Evolutionary conservation across 768 basidiomycete genomes (phyloP).

Genomic region (Amanita rubescens): DNA sequence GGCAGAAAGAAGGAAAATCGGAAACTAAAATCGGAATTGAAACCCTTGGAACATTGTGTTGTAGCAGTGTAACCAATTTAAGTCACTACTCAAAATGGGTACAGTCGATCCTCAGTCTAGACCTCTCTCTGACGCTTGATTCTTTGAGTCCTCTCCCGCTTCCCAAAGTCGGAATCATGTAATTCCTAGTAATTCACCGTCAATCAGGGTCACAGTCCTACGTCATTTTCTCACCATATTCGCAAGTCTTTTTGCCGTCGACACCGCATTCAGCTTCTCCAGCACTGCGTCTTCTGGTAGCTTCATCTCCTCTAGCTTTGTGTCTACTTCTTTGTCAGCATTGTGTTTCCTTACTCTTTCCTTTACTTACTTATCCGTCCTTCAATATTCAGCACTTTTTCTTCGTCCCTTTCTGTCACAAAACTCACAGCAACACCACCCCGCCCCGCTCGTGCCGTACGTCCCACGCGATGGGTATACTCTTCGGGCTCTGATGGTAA

Average conservation of each 20-base stretch:
- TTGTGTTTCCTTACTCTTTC: background rate
- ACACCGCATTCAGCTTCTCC: constrained; percentile 81
- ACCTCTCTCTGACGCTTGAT: constrained; percentile 38
- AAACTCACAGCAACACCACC: constrained; percentile 91
- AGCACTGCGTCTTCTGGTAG: constrained; percentile 78
- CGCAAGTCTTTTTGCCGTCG: constrained; percentile 86
- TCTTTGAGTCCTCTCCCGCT: constrained; percentile 76
- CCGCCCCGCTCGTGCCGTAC: constrained; percentile 86
- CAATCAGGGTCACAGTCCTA: background rate
- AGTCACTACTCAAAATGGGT: background rate
- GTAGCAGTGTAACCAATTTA: background rate
- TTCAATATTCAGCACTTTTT: constrained; percentile 77
- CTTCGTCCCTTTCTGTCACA: constrained; percentile 90
- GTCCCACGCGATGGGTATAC: constrained; percentile 92
- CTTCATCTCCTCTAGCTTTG: constrained; percentile 63
- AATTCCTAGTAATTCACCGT: constrained; percentile 47
- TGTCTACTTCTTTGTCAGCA: constrained; percentile 39
- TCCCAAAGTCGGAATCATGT: constrained; percentile 84
- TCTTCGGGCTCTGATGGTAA: constrained; percentile 85
- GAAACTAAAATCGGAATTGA: constrained; percentile 5
- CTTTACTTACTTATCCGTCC: constrained; percentile 67
- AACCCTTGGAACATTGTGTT: constrained; percentile 5
- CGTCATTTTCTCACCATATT: constrained; percentile 68
- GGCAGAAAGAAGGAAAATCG: constrained; percentile 8
- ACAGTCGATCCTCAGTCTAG: constrained; percentile 3